phyloP scores from a whole-genome alignment of 257 asterid genomes.

The Scutellaria barbata region DNA sequence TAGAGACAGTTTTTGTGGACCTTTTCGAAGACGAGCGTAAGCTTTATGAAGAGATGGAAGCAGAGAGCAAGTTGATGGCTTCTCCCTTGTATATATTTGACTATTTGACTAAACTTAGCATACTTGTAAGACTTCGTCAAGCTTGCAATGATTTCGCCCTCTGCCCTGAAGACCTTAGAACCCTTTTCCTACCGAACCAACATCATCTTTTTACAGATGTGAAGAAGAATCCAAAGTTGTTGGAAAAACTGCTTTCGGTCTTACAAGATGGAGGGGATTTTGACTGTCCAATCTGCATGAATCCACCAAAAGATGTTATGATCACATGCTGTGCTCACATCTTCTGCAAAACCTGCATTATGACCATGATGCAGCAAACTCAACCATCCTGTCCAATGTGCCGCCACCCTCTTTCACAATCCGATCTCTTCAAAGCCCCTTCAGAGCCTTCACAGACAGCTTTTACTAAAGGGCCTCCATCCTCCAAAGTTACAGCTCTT shows the following conservation, averaged over 20 bases:
- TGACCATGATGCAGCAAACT: conserved; percentile 61
- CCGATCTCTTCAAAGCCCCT: conserved; percentile 67
- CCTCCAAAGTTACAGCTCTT: conserved; percentile 79
- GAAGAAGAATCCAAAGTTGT: conserved; percentile 62
- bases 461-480: conserved; percentile 34
- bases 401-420: conserved; percentile 69
- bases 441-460: conserved; percentile 52
- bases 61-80: conserved; percentile 56
- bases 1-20: conserved; percentile 61
- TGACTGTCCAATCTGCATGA: conserved; percentile 75
- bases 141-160: conserved; percentile 55
- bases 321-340: conserved; percentile 77
- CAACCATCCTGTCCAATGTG: conserved; percentile 82
- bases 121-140: conserved; percentile 81
- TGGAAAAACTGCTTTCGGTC: conserved; percentile 58
- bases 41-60: conserved; percentile 82
- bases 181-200: conserved; percentile 63
- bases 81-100: conserved; percentile 46
- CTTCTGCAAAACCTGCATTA: conserved; percentile 73
- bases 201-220: conserved; percentile 52
- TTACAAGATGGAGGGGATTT: conserved; percentile 77
- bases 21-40: conserved; percentile 74
- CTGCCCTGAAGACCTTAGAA: conserved; percentile 47
- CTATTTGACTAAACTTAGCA: conserved; percentile 69
- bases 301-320: conserved; percentile 62